Conservation (phyloP, 2,329 filamentous ascomycete genomes). For the Grosmannia serpens region DNA sequence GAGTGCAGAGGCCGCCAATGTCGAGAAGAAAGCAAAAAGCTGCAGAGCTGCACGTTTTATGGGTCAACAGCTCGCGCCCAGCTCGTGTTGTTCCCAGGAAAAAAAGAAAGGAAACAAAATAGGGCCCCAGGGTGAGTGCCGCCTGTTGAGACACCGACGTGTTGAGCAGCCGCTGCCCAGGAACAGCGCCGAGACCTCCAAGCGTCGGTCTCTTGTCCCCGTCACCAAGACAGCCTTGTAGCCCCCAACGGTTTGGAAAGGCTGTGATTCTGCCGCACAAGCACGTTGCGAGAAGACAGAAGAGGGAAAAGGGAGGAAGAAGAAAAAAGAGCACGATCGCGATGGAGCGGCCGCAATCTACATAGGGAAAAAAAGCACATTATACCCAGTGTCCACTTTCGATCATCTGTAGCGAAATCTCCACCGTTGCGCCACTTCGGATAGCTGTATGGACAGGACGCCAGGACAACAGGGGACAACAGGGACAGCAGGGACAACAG, state of each 20-base stretch:
- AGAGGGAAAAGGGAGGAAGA: background rate
- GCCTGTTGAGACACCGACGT: background rate
- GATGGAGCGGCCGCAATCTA: background rate
- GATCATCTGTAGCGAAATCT: background rate
- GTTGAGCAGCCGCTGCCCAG: background rate
- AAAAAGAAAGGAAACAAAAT: background rate
- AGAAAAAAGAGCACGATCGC: background rate
- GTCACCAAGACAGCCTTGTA: background rate
- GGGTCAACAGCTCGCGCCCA: no score
- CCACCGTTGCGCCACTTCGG: constrained; percentile 4
- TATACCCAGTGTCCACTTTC: background rate
- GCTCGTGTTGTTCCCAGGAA: background rate
- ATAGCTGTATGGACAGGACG: background rate
- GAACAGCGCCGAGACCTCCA: background rate
- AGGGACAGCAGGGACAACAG: background rate
- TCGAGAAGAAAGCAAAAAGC: background rate
- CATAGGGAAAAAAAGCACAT: background rate
- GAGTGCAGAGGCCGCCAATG: background rate
- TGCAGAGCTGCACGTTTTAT: background rate
- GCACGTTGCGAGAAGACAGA: background rate
- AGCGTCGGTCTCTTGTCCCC: background rate
- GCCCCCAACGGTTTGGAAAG: background rate
- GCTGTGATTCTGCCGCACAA: background rate
- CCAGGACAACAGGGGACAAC: background rate
- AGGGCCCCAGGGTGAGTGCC: background rate